A percentile compares a stretch with the other conserved stretches of the same genome.
These are phyloP conservation scores for Articulospora tetracladia DNA, from an alignment of 495 filamentous ascomycete genomes.

Conservation along the genomic window DNA sequence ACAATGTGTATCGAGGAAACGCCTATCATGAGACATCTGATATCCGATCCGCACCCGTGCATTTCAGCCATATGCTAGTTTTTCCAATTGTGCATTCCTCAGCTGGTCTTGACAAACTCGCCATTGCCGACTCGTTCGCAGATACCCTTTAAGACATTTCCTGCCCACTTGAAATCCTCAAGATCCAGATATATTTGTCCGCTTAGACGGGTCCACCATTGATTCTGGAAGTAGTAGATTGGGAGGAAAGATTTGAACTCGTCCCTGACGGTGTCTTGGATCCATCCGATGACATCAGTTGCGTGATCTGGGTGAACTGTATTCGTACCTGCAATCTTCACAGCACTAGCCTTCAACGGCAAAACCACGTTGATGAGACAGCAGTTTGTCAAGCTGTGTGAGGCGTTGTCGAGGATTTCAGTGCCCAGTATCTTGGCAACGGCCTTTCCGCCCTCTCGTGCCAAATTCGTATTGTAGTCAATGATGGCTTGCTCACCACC, in stretches of 20 bases:
- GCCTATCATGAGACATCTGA: not conserved
- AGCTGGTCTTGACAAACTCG: conserved; percentile 33
- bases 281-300: conserved; percentile 43
- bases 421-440: conserved; percentile 65
- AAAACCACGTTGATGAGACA: conserved; percentile 69
- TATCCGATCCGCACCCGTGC: no score
- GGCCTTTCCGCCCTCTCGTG: conserved; percentile 51
- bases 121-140: conserved; percentile 54
- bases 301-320: conserved; percentile 20
- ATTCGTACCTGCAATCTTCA: conserved; percentile 14
- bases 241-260: conserved; percentile 71
- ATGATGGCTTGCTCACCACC: conserved; percentile 72
- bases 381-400: conserved; percentile 38
- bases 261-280: conserved; percentile 47
- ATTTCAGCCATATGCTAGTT: not conserved
- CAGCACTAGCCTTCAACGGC: conserved; percentile 46
- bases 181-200: conserved; percentile 77
- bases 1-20: no score
- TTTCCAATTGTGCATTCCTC: not conserved
- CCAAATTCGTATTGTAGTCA: conserved; percentile 52
- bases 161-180: conserved; percentile 74
- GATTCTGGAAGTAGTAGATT: conserved; percentile 52
- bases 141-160: conserved; percentile 52
- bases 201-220: conserved; percentile 68
- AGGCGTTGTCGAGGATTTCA: conserved; percentile 60